Conservation (phyloP, 257 asterid species). For the Jasminum sambac region DNA sequence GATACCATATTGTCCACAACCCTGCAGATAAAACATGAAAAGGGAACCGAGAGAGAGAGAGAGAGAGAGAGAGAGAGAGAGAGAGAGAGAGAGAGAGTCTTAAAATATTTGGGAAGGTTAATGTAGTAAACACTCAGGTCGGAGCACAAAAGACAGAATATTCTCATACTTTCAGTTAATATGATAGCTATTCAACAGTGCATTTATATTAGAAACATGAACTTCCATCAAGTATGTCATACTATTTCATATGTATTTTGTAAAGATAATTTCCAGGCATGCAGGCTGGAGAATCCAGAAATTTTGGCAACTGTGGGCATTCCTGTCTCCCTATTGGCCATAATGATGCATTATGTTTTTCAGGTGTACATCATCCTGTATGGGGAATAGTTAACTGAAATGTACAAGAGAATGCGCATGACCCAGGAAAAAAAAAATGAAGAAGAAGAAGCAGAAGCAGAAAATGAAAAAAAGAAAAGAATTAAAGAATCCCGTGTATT, state of each 20-base stretch:
- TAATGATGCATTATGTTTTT: not conserved
- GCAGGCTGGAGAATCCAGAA: slow-evolving; percentile 13
- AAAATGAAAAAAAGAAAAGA: too few species aligned
- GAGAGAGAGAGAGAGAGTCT: slow-evolving; percentile 7
- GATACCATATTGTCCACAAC: slow-evolving; percentile 68
- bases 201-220: slow-evolving; percentile 17
- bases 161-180: slow-evolving; percentile 1
- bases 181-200: slow-evolving; percentile 10
- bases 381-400: not conserved
- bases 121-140: slow-evolving; percentile 1
- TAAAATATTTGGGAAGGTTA: not conserved
- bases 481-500: not conserved
- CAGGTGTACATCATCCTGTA: not conserved
- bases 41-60: slow-evolving; percentile 10
- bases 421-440: too few species aligned
- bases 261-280: slow-evolving; percentile 4
- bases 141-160: not conserved
- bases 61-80: slow-evolving; percentile 14
- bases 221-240: slow-evolving; percentile 5
- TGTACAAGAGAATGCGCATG: not conserved
- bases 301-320: not conserved
- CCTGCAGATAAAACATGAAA: slow-evolving; percentile 46
- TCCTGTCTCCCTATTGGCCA: slow-evolving; percentile 7
- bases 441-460: too few species aligned
- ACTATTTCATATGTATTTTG: not conserved